Evolutionary conservation across 1,139 yeast genomes (phyloP).

Genomic region (Yamadazyma dendronema): DNA sequence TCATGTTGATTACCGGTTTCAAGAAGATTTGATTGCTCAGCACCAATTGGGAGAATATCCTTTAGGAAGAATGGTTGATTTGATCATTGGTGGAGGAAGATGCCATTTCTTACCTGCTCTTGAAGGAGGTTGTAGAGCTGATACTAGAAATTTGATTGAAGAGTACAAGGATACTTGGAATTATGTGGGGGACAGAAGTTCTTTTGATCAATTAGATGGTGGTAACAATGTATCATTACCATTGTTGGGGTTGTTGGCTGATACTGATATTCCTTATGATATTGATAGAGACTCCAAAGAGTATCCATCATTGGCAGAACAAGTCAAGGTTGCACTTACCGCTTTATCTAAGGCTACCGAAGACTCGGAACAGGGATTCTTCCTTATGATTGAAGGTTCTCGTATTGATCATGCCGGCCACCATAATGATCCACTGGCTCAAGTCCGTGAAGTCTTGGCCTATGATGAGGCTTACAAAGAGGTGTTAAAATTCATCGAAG

Average conservation of each 20-base stretch:
- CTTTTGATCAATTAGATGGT: conserved; percentile 49
- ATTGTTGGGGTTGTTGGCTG: conserved; percentile 67
- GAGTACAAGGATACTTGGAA: conserved; percentile 67
- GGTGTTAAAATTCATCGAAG: conserved; percentile 63
- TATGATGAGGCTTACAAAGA: conserved; percentile 74
- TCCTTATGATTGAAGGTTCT: conserved; percentile 79
- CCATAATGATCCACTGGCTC: conserved; percentile 85
- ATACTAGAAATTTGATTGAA: conserved; percentile 58
- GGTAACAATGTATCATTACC: conserved; percentile 70
- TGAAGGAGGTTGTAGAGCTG: conserved; percentile 64
- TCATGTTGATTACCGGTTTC: conserved; percentile 69
- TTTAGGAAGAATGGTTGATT: conserved; percentile 73
- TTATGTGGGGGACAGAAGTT: conserved; percentile 56
- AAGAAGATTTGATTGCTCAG: conserved; percentile 81
- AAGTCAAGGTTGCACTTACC: conserved; percentile 64
- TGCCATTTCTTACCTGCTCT: conserved; percentile 61
- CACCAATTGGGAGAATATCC: conserved; percentile 81
- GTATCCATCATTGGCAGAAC: conserved; percentile 75
- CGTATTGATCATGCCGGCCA: conserved; percentile 94
- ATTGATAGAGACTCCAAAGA: conserved; percentile 59
- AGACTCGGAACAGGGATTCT: conserved; percentile 74
- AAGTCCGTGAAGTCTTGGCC: conserved; percentile 50
- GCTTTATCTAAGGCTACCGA: conserved; percentile 63
- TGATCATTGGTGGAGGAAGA: conserved; percentile 87
- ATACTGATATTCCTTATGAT: conserved; percentile 75